Base-by-base conservation (phyloP, 352 stramenopile genomes). In the Blastocystis sp. region DNA sequence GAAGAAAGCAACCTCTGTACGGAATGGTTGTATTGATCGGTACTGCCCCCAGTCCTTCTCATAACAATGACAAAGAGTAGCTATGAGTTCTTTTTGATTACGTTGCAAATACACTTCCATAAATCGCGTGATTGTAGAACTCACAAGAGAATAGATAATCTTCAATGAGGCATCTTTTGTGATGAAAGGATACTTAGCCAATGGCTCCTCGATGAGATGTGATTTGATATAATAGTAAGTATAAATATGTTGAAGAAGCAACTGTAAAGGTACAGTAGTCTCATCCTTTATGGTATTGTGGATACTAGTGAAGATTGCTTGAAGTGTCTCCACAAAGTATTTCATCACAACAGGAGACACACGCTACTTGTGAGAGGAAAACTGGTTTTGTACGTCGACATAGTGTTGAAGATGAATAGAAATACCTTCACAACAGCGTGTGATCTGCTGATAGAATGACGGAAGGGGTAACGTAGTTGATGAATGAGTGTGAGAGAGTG, bases 161-260 rank as follows among this genome's bases (percentile, higher is more conserved):
- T 84, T 84, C 73, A 84, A 42, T 37, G 30, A 35, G 22, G 51
- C 54, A 35, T 84, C 73, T 35, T 84, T 84, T 17, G 15, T 27
- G 1, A 84, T 44, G 27, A 66, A 64, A 6, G 33, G 22, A 42
- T 66, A 84, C n/a, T 66, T 64, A 7, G 48, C 51, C 51, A 84
- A 27, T 19, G 73, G 73, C 56, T 84, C 73, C 53, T 84, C 53
- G 15, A 84, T 35, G 22, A 84, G 51, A 11, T 42, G 30, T 3
- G 48, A 51, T 19, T 48, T 37, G 7, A 84, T 44, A 42, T 66
- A 84, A 1, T 9, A 22, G 22, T 66, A 56, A 22, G 73, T 68
- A 57, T 69, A 84, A 19, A 68, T 57, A 24, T 42, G 35, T 9
- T 84, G 15, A 30, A 84, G 53, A 6, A 84, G 73, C 5, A 30